Evolutionary conservation across 1,284 basidiomycete species (phyloP).

Genomic region (Grifola frondosa): DNA sequence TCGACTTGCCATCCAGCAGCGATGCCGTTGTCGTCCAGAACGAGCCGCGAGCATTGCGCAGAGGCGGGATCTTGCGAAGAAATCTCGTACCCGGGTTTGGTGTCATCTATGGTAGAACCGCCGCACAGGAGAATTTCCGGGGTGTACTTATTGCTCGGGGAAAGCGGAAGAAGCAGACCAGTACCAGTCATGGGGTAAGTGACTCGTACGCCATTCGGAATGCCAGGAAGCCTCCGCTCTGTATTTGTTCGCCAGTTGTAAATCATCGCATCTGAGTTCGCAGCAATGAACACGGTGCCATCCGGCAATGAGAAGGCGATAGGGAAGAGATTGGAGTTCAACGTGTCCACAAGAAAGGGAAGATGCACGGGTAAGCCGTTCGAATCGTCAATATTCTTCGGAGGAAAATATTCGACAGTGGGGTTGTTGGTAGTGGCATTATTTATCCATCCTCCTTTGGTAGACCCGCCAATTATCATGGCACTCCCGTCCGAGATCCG

Average conservation of each 20-base stretch:
- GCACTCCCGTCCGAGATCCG: slow-evolving; percentile 75
- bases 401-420: slow-evolving; percentile 78
- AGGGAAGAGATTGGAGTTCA: slow-evolving; percentile 82
- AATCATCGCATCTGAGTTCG: slow-evolving; percentile 77
- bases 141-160: slow-evolving; percentile 58
- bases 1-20: slow-evolving; percentile 72
- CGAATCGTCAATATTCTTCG: slow-evolving; percentile 65
- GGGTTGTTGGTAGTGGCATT: slow-evolving; percentile 78
- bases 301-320: slow-evolving; percentile 75
- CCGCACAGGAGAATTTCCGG: slow-evolving; percentile 79
- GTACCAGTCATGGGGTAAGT: slow-evolving; percentile 83
- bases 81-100: slow-evolving; percentile 55
- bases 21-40: slow-evolving; percentile 66
- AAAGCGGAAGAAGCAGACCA: slow-evolving; percentile 69
- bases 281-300: slow-evolving; percentile 74
- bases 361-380: slow-evolving; percentile 64
- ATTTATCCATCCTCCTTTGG: slow-evolving; percentile 80
- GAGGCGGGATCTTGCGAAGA: slow-evolving; percentile 73
- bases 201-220: slow-evolving; percentile 80
- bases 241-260: slow-evolving; percentile 72
- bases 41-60: slow-evolving; percentile 70
- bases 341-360: slow-evolving; percentile 67
- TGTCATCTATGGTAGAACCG: slow-evolving; percentile 70
- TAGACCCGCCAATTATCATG: slow-evolving; percentile 80
- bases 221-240: slow-evolving; percentile 62